phyloP scores from a whole-genome alignment of 1,284 basidiomycete genomes.

The Prillingera fragicola region DNA sequence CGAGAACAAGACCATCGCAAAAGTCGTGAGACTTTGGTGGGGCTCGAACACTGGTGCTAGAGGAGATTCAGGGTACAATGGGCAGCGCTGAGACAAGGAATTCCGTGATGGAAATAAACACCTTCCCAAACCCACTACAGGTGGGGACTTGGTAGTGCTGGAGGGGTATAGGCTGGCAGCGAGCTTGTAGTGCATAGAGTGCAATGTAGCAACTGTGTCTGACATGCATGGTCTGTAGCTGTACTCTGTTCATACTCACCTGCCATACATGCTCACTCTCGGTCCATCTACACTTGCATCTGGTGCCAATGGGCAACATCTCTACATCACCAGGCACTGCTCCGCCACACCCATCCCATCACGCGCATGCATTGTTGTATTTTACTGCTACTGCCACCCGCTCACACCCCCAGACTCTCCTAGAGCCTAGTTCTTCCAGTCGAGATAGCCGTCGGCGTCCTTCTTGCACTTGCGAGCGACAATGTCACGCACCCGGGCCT shows the following conservation, averaged over 20 bases:
- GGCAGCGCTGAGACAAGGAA: slow-evolving; percentile 43
- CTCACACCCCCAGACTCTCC: neutral
- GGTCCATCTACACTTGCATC: no score
- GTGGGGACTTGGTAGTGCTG: slow-evolving; percentile 1
- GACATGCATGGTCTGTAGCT: no score
- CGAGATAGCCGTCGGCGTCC: slow-evolving; percentile 38
- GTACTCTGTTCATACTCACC: no score
- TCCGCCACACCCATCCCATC: neutral
- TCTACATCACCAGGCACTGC: neutral
- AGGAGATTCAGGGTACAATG: slow-evolving; percentile 34
- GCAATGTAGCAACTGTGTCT: no score
- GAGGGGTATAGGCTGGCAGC: no score
- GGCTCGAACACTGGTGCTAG: slow-evolving; percentile 46
- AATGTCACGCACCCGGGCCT: slow-evolving; percentile 25
- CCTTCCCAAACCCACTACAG: slow-evolving; percentile 45
- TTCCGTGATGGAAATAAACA: slow-evolving; percentile 37
- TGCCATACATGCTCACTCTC: no score
- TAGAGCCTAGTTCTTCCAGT: slow-evolving; percentile 25
- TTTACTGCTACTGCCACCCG: neutral
- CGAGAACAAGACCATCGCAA: slow-evolving; percentile 32
- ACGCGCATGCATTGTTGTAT: neutral
- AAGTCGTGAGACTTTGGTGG: slow-evolving; percentile 40
- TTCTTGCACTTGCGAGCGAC: slow-evolving; percentile 31
- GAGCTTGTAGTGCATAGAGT: no score
- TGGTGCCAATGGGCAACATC: no score